These are phyloP conservation scores for Elsinoe australis DNA, from an alignment of 2,329 filamentous ascomycete species.

Conservation along the genomic window DNA sequence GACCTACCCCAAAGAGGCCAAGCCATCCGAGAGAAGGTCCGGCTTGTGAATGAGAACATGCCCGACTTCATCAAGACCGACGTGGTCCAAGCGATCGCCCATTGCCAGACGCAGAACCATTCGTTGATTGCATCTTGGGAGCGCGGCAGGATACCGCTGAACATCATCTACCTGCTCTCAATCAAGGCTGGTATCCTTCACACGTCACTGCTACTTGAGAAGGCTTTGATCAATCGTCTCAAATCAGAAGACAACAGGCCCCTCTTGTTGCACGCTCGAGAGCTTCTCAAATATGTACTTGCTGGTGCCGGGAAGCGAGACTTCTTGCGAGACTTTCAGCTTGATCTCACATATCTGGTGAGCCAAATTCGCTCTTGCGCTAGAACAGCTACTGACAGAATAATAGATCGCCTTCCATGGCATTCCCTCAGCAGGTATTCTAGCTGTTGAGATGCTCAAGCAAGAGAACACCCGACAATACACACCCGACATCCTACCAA, in stretches of 20 bases:
- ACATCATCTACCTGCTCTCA: conserved; percentile 38
- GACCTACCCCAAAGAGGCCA: conserved; percentile 35
- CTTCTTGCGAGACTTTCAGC: conserved; percentile 37
- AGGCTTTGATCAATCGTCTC: conserved; percentile 45
- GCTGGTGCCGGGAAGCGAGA: conserved; percentile 34
- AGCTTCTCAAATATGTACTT: conserved; percentile 35
- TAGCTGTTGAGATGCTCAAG: conserved; percentile 39
- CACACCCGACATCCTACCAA: conserved; percentile 32
- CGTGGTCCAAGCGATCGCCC: conserved; percentile 25
- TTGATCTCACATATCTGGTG: conserved; percentile 34
- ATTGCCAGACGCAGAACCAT: conserved; percentile 16
- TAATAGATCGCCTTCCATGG: conserved; percentile 32
- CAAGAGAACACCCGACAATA: conserved; percentile 33
- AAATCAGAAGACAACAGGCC: conserved; percentile 27
- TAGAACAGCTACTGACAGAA: background rate
- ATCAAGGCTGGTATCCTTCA: conserved; percentile 47
- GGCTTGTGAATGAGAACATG: conserved; percentile 33
- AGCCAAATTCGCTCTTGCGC: conserved; percentile 5
- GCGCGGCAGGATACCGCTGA: conserved; percentile 29
- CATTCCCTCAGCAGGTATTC: conserved; percentile 36
- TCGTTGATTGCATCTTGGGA: conserved; percentile 13
- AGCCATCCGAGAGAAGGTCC: conserved; percentile 34
- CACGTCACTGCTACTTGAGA: conserved; percentile 53
- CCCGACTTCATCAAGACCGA: conserved; percentile 28
- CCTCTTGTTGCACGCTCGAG: conserved; percentile 32